phyloP scores from a whole-genome alignment of 192 early-diverging fungal genomes.

The Rhizophlyctis rosea region DNA sequence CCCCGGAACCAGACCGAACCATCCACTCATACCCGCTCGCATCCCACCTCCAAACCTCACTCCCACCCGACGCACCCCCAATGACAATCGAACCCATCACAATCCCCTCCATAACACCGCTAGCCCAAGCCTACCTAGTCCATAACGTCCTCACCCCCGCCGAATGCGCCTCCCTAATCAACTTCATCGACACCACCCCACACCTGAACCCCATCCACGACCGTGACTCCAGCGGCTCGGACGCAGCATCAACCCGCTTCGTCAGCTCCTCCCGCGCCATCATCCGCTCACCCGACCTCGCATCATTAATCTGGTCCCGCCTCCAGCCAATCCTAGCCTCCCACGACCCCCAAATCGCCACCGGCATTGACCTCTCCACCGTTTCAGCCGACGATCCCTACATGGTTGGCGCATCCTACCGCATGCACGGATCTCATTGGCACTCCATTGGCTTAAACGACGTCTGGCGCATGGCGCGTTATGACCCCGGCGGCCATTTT shows the following conservation, averaged over 20 bases:
- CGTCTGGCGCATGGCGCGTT: constrained; percentile 3
- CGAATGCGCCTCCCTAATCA: not conserved
- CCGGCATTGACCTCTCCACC: not conserved
- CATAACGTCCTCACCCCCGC: constrained; percentile 4
- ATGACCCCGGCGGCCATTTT: constrained; percentile 11
- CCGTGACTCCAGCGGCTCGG: not conserved
- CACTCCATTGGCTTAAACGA: not conserved
- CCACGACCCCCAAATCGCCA: not conserved
- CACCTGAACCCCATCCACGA: not conserved
- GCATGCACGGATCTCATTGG: constrained; percentile 6
- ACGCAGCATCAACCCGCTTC: too few species aligned
- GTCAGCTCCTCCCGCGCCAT: not conserved
- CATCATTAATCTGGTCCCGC: not conserved
- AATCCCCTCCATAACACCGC: not conserved
- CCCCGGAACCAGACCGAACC: too few species aligned
- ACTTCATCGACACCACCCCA: not conserved
- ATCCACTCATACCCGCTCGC: too few species aligned
- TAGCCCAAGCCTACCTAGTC: constrained; percentile 2
- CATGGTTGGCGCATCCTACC: constrained; percentile 5
- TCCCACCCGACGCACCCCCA: too few species aligned
- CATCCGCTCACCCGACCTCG: constrained; percentile 1
- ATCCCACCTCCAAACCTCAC: too few species aligned
- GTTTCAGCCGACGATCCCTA: not conserved
- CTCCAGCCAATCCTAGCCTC: not conserved
- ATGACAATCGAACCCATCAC: not conserved